These are phyloP conservation scores for Nemania abortiva DNA, from an alignment of 2,329 filamentous ascomycete species.

Conservation along the genomic window DNA sequence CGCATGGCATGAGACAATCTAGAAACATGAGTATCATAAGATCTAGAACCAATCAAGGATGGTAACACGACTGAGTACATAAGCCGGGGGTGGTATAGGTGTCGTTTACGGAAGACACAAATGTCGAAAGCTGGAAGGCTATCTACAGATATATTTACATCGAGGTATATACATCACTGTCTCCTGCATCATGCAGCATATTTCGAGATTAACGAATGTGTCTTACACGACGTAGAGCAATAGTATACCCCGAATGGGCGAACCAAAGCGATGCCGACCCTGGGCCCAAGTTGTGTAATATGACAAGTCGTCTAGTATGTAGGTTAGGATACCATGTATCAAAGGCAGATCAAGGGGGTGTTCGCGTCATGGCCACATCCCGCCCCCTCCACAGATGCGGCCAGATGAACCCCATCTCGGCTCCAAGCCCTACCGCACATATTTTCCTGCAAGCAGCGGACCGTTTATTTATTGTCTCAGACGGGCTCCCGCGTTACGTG, in stretches of 20 bases:
- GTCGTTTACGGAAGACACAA: slow-evolving; percentile 15
- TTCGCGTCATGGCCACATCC: slow-evolving; percentile 20
- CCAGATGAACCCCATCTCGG: slow-evolving; percentile 5
- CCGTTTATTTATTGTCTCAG: slow-evolving; percentile 21
- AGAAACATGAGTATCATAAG: not conserved
- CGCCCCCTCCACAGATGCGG: slow-evolving; percentile 8
- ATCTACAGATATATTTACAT: not conserved
- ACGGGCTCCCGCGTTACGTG: slow-evolving; percentile 18
- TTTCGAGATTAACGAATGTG: not conserved
- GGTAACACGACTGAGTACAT: not conserved
- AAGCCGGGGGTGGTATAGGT: not conserved
- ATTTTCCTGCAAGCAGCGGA: slow-evolving; percentile 14
- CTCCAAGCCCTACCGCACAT: slow-evolving; percentile 13
- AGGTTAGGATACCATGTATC: not conserved
- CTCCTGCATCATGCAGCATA: slow-evolving; percentile 11
- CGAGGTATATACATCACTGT: not conserved
- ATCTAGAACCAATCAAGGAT: not conserved
- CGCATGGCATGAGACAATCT: not conserved
- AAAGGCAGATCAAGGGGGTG: not conserved
- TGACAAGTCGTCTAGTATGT: not conserved
- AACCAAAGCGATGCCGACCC: not conserved
- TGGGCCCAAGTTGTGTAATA: not conserved
- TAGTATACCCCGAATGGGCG: not conserved
- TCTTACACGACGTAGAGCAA: not conserved
- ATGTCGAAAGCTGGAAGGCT: not conserved